Evolutionary conservation across 2,329 filamentous ascomycete species (phyloP), one percentile per base, ranked within the genome.

Genomic region (Monosporascus ibericus): DNA sequence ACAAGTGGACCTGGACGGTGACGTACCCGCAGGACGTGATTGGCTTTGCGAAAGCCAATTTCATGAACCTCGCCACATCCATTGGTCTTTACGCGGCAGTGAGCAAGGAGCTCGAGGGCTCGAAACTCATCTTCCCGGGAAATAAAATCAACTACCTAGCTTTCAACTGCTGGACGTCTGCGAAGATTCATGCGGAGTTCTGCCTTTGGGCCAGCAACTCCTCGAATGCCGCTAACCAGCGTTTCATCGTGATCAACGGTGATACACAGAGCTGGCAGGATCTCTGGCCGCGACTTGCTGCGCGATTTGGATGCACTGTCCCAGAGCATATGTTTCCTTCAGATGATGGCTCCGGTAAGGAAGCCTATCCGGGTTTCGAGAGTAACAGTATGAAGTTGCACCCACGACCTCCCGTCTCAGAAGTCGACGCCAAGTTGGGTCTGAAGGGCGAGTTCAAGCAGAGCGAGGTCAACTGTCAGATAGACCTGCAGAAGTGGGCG

Each of bases 231-330:
- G 66, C 58, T 7, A 70, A 73, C 52, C 60, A 75, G 50, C 70
- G 68, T 2, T 74, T 74, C 63, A 74, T 74, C 55, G 65, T 72
- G 7, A 62, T 69, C 40, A 74, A 75, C 46, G 72, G 71, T 40
- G 72, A 75, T 52, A 59, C 63, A 1, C 65, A 72, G 54, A 69
- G 62, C 50, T 75, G 71, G 70, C 67, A 72, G 57, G 67, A 69
- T 48, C 54, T 75, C 53, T 75, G 72, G 71, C 72, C 74, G 4
- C 67, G 63, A 17, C 47, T 75, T 2, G 68, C 70, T 0, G 44
- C 55, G 15, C 62, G 68, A 27, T 75, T 73, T 48, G 67, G 67
- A 0, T 58, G 67, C 47, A 60, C 59, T 2, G 64, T 74, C 9
- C 60, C 66, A 46, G 51, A 60, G 18, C 60, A 63, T 15, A 66